Evolutionary conservation across 768 basidiomycete genomes (phyloP).

Genomic region (Collybia nuda): DNA sequence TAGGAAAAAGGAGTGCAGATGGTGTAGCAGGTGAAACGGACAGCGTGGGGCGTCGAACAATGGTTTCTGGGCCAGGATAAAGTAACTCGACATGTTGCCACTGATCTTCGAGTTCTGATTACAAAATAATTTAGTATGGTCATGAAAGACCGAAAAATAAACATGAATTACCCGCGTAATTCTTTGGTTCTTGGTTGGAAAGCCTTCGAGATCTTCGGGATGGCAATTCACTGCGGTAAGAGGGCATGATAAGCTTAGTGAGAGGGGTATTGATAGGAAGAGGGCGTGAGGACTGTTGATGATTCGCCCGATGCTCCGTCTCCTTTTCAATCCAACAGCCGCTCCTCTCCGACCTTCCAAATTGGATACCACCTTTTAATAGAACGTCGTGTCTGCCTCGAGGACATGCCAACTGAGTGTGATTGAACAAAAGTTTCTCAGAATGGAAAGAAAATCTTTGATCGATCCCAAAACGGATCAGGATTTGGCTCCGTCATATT

Average conservation of each 20-base stretch:
- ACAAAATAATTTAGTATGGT: not conserved
- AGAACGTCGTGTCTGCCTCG: constrained; percentile 40
- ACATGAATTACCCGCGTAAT: constrained; percentile 26
- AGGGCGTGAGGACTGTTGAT: no score
- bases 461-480: constrained; percentile 2
- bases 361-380: constrained; percentile 29
- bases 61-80: not conserved
- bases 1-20: not conserved
- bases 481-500: constrained; percentile 9
- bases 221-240: constrained; percentile 8
- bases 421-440: constrained; percentile 5
- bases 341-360: constrained; percentile 17
- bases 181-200: constrained; percentile 35
- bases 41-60: not conserved
- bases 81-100: constrained; percentile 6
- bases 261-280: no score
- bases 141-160: not conserved
- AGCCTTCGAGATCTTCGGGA: constrained; percentile 44
- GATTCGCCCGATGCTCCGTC: constrained; percentile 4
- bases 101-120: constrained; percentile 1
- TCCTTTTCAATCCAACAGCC: constrained; percentile 19
- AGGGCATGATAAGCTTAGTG: constrained; percentile 7
- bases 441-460: constrained; percentile 5
- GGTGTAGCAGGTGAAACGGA: constrained; percentile 1
- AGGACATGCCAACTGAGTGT: constrained; percentile 13